A percentile compares a stretch with the other conserved stretches of the same genome.
Conservation (phyloP, 805 yeast species). For the Candida koratica region DNA sequence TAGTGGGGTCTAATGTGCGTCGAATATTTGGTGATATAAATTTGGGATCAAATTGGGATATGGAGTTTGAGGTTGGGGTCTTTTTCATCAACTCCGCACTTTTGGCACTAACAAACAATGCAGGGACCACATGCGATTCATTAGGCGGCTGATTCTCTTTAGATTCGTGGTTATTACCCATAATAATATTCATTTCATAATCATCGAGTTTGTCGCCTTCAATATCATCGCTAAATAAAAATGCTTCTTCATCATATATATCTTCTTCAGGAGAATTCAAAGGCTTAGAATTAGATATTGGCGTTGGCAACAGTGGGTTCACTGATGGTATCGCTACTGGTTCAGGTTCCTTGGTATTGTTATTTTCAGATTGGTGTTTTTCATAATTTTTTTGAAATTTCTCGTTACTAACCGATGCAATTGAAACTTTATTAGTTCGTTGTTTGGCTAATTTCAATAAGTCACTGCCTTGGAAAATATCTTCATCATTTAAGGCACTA, state of each 20-base stretch:
- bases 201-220: slow-evolving; percentile 22
- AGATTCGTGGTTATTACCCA: slow-evolving; percentile 10
- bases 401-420: slow-evolving; percentile 4
- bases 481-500: slow-evolving; percentile 25
- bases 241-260: slow-evolving; percentile 38
- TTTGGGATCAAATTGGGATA: slow-evolving; percentile 53
- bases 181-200: slow-evolving; percentile 22
- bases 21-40: slow-evolving; percentile 48
- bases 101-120: slow-evolving; percentile 59
- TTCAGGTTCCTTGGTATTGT: not conserved
- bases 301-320: too few relatives aligned
- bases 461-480: slow-evolving; percentile 32
- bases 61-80: slow-evolving; percentile 35
- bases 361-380: not conserved
- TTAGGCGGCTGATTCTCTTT: slow-evolving; percentile 10
- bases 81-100: slow-evolving; percentile 56
- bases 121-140: slow-evolving; percentile 3
- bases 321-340: not conserved
- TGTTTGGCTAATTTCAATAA: slow-evolving; percentile 10
- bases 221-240: slow-evolving; percentile 38
- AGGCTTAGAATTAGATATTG: not conserved
- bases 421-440: slow-evolving; percentile 3
- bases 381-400: slow-evolving; percentile 2
- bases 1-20: slow-evolving; percentile 60
- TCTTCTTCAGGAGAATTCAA: slow-evolving; percentile 11